phyloP scores from a whole-genome alignment of 2,329 filamentous ascomycete species.

The Fusarium proliferatum region DNA sequence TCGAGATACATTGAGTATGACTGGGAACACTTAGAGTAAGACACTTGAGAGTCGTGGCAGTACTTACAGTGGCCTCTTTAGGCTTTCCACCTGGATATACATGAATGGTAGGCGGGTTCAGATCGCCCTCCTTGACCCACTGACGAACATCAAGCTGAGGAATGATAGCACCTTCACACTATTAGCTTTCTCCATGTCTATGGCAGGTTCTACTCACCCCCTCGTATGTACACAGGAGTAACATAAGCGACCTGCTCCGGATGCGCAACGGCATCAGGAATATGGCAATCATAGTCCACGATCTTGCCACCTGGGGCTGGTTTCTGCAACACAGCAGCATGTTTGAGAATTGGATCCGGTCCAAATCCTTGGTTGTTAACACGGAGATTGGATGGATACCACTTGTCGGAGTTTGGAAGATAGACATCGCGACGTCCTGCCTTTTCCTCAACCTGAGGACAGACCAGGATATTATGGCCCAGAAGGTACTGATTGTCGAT shows the following conservation, averaged over 20 bases:
- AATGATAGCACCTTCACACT: background rate
- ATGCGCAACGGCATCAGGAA: background rate
- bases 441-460: background rate
- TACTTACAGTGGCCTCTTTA: background rate
- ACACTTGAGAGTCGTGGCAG: rapidly evolving
- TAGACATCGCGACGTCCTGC: background rate
- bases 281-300: background rate
- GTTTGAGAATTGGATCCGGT: background rate
- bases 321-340: background rate
- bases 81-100: background rate
- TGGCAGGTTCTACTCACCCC: rapidly evolving
- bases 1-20: conserved; percentile 8
- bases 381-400: background rate
- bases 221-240: conserved; percentile 1
- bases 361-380: background rate
- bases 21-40: background rate
- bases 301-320: background rate
- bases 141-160: background rate
- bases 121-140: background rate
- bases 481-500: conserved; percentile 1
- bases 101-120: background rate
- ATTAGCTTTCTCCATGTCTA: background rate
- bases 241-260: background rate
- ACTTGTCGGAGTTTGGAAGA: background rate
- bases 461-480: background rate